These are phyloP conservation scores for Albatrellus ellisii DNA, from an alignment of 768 basidiomycete genomes.

Conservation along the genomic window DNA sequence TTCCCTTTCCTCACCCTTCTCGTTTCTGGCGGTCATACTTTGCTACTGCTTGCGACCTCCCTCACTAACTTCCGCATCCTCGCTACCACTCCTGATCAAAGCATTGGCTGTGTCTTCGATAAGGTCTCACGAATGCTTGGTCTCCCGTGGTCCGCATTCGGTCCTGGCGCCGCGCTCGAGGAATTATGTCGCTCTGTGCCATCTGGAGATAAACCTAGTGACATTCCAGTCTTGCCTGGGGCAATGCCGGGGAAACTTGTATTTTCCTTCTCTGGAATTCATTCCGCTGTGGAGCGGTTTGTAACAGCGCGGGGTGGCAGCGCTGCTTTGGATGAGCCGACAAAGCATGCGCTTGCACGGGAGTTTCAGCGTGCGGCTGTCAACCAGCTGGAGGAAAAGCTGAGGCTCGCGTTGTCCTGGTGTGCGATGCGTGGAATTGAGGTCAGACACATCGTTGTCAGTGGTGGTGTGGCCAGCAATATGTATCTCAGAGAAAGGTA, in stretches of 20 bases:
- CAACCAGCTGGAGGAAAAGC: conserved; percentile 63
- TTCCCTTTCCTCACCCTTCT: conserved; percentile 88
- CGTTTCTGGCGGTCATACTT: conserved; percentile 89
- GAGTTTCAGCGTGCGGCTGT: conserved; percentile 66
- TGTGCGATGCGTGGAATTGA: conserved; percentile 29
- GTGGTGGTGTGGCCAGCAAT: conserved; percentile 94
- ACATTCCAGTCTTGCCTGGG: conserved; percentile 26
- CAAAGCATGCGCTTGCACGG: conserved; percentile 41
- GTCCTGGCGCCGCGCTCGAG: conserved; percentile 77
- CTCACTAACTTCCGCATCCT: conserved; percentile 48
- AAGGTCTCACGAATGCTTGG: conserved; percentile 62
- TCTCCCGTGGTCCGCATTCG: conserved; percentile 47
- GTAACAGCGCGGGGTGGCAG: conserved; percentile 29
- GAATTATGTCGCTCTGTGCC: conserved; percentile 35
- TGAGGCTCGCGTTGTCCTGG: conserved; percentile 37
- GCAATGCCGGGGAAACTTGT: conserved; percentile 39
- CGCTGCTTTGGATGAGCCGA: conserved; percentile 24
- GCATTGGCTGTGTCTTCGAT: conserved; percentile 74
- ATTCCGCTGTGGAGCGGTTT: conserved; percentile 53
- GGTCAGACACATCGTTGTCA: conserved; percentile 58
- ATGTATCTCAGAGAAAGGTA: conserved; percentile 51
- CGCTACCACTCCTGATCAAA: conserved; percentile 62
- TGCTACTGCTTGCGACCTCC: conserved; percentile 65
- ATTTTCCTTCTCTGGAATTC: conserved; percentile 76
- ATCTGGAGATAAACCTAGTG: neutral